phyloP scores from a whole-genome alignment of 2,329 filamentous ascomycete genomes.

The Blumeriella jaapii region DNA sequence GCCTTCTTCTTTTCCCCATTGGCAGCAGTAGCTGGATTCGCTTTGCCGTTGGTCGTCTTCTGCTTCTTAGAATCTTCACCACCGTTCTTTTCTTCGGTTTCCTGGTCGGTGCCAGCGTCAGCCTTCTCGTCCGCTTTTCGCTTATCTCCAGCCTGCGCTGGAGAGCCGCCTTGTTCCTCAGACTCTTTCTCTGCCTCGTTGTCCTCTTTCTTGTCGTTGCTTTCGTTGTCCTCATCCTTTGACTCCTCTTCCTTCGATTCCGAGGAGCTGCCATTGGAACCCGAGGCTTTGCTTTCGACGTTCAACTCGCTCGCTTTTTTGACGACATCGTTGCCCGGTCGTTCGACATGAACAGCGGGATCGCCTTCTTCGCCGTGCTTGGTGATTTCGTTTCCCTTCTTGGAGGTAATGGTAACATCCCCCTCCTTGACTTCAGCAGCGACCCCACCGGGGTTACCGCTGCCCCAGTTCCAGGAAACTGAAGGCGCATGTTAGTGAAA shows the following conservation, averaged over 20 bases:
- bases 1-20: slow-evolving; percentile 21
- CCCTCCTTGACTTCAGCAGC: slow-evolving; percentile 47
- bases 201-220: slow-evolving; percentile 29
- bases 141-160: slow-evolving; percentile 21
- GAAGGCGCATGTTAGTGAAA: slow-evolving; percentile 4
- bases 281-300: slow-evolving; percentile 28
- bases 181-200: slow-evolving; percentile 16
- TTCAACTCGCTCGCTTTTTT: slow-evolving; percentile 50
- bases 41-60: slow-evolving; percentile 12
- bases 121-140: slow-evolving; percentile 21
- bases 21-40: slow-evolving; percentile 4
- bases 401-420: slow-evolving; percentile 47
- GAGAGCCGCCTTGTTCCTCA: slow-evolving; percentile 5
- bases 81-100: slow-evolving; percentile 10
- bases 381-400: slow-evolving; percentile 52
- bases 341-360: slow-evolving; percentile 47
- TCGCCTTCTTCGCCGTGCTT: slow-evolving; percentile 49
- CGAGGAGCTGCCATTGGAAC: slow-evolving; percentile 8
- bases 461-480: slow-evolving; percentile 55
- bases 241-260: slow-evolving; percentile 23
- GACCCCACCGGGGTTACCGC: slow-evolving; percentile 42
- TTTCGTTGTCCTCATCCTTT: slow-evolving; percentile 21
- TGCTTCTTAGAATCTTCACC: slow-evolving; percentile 14
- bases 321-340: slow-evolving; percentile 52
- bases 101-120: slow-evolving; percentile 10